Evolutionary conservation across 2,329 filamentous ascomycete species (phyloP), one percentile per base, ranked within the genome.

Genomic region (Colletotrichum sp.): DNA sequence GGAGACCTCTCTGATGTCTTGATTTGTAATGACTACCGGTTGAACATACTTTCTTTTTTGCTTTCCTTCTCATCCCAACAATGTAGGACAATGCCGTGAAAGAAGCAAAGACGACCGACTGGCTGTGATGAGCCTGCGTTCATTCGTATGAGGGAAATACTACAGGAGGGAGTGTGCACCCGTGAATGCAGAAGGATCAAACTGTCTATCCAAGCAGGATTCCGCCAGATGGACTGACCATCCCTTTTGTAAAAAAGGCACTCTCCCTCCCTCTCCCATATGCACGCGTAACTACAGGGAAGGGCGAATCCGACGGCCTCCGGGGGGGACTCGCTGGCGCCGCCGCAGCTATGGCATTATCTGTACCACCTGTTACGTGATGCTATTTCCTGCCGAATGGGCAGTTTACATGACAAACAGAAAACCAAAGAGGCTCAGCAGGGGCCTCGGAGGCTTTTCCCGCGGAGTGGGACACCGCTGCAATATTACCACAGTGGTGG

Each of bases 391-490:
- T 57, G 28, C 52, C 75, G 75, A 76, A 76, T 76, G 66, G 72
- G 71, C 66, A 55, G 71, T 76, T 76, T 76, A 71, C n/a, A 75
- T 76, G 71, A 76, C 75, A 75, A 76, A 76, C 66, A 39, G 62
- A 76, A 76, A 71, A 65, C 32, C 66, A 71, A 71, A 66, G 39
- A 57, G 62, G 75, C 68, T 65, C 71, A 26, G 26, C 49, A 60
- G 49, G 67, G 67, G 18, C 59, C 59, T 21, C 15, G 59, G 57
- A 52, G 49, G 63, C 24, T 24, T 67, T 34, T 26, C 30, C 57
- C 26, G 57, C 26, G 57, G 36, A 24, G 62, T 44, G 62, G 62
- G 21, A 12, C 59, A 32, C 59, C 30, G 59, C 32, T 36, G 62
- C 28, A 63, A 21, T n/a, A 10, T 16, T 63, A 10, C 32, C 36